A percentile compares a stretch with the other conserved stretches of the same genome.
Evolutionary conservation across 75 land plant genomes (phyloP).

Genomic region (Cunninghamia lanceolata): DNA sequence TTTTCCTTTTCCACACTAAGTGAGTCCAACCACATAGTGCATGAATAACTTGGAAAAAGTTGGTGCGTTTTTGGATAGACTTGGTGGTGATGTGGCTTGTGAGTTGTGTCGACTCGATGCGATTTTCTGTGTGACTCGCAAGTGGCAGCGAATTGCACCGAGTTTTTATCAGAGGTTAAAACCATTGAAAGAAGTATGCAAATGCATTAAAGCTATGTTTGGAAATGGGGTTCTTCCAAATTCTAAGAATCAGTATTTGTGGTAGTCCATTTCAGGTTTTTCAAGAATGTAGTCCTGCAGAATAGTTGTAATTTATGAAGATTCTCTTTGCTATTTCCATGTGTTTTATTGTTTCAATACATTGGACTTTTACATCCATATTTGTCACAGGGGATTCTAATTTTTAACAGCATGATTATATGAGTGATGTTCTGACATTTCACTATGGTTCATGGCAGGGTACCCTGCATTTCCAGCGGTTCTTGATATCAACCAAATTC

Average conservation of each 20-base stretch:
- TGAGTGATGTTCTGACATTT: background rate
- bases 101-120: too few species aligned
- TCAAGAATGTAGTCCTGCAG: background rate
- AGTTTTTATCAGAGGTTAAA: too few species aligned
- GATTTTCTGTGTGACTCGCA: too few species aligned
- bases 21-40: too few species aligned
- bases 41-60: too few species aligned
- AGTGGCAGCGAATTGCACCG: too few species aligned
- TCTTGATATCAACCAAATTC: conserved; percentile 90
- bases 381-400: background rate
- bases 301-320: background rate
- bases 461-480: conserved; percentile 82
- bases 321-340: background rate
- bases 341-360: background rate
- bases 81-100: too few species aligned
- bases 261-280: background rate
- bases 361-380: background rate
- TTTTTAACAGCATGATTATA: background rate
- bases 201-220: background rate
- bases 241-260: background rate
- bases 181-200: too few species aligned
- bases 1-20: too few species aligned
- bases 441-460: conserved; percentile 29
- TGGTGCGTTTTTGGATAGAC: too few species aligned
- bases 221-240: background rate